Evolutionary conservation across 495 filamentous ascomycete genomes (phyloP).

Genomic region (Mytilinidion resinicola): DNA sequence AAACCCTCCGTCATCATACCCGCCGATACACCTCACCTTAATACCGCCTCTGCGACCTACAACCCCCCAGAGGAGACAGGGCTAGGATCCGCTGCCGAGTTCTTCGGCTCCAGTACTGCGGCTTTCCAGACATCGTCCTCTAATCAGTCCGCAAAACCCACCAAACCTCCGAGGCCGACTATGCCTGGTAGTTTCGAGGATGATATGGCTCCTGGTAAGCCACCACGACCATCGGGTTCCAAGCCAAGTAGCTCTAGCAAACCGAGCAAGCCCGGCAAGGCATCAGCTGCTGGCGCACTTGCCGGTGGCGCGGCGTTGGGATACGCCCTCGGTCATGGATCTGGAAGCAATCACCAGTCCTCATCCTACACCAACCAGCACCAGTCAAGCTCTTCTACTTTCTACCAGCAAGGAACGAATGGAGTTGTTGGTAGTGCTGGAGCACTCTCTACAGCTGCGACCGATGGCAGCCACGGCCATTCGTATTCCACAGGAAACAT

Average conservation of each 20-base stretch:
- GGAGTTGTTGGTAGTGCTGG: background rate
- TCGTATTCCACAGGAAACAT: conserved; percentile 13
- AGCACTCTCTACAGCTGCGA: conserved; percentile 6
- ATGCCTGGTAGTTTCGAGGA: conserved; percentile 26
- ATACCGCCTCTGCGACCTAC: conserved; percentile 25
- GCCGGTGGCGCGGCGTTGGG: conserved; percentile 30
- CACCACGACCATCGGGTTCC: conserved; percentile 17
- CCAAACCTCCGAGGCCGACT: conserved; percentile 10
- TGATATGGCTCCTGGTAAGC: conserved; percentile 12
- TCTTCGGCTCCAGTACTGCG: conserved; percentile 22
- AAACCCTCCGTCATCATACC: conserved; percentile 47
- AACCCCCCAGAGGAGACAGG: conserved; percentile 37
- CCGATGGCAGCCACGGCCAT: conserved; percentile 16
- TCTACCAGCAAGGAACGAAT: conserved; percentile 23
- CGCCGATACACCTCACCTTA: conserved; percentile 38
- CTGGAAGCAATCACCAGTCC: conserved; percentile 5
- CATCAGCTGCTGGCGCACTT: conserved; percentile 19
- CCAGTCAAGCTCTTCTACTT: conserved; percentile 7
- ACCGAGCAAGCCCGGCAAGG: conserved; percentile 19
- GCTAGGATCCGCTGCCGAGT: conserved; percentile 38
- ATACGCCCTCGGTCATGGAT: conserved; percentile 26
- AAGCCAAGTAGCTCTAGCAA: conserved; percentile 8
- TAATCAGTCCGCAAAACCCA: background rate
- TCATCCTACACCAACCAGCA: conserved; percentile 13
- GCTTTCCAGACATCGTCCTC: background rate